Percentiles rank a stretch among this genome's conserved stretches.
phyloP scores from a whole-genome alignment of 2,329 filamentous ascomycete species.

The Cercospora berteroae region DNA sequence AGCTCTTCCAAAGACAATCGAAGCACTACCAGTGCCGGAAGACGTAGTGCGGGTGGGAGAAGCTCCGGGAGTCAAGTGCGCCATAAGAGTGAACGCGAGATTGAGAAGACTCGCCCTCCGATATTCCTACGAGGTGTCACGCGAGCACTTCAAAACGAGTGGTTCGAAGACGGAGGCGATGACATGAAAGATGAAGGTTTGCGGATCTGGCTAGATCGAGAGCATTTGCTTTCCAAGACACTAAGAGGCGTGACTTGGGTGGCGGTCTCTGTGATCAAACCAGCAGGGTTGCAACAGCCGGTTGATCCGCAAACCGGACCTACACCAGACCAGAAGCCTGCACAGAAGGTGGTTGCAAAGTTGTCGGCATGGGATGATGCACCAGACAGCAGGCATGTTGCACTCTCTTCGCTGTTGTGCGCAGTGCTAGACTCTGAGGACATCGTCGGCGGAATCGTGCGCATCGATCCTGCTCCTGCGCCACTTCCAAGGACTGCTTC shows the following conservation, averaged over 20 bases:
- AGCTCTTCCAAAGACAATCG: constrained; percentile 67
- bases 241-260: constrained; percentile 76
- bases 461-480: constrained; percentile 76
- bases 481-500: constrained; percentile 64
- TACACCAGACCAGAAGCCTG: constrained; percentile 56
- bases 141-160: constrained; percentile 65
- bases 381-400: constrained; percentile 75
- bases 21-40: constrained; percentile 76
- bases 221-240: constrained; percentile 68
- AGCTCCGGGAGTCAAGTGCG: constrained; percentile 71
- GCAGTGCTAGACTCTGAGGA: constrained; percentile 67
- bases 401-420: constrained; percentile 75
- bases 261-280: constrained; percentile 80
- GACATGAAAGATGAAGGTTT: constrained; percentile 58
- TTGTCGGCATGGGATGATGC: constrained; percentile 80
- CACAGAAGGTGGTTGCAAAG: constrained; percentile 71
- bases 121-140: constrained; percentile 82
- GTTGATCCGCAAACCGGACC: constrained; percentile 70
- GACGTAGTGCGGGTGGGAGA: constrained; percentile 67
- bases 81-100: constrained; percentile 57
- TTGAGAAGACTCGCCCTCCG: constrained; percentile 62
- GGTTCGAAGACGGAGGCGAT: constrained; percentile 63
- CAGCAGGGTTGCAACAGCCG: constrained; percentile 70
- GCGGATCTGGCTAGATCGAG: constrained; percentile 80
- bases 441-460: constrained; percentile 81